Conservation (phyloP, 441 rosid genomes). For the Flueggea neowawraea region DNA sequence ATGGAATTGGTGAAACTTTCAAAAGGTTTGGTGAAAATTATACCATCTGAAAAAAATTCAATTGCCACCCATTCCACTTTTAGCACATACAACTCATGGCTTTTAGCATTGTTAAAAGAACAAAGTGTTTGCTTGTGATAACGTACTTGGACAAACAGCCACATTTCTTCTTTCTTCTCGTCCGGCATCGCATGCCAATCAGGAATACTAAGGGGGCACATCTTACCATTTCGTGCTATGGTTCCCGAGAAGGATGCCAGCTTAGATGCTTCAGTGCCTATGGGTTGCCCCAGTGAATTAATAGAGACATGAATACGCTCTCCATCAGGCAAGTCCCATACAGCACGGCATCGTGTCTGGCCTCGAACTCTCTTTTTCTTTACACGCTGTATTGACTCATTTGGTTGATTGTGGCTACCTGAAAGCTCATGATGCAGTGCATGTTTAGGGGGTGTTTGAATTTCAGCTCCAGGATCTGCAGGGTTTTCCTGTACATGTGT, state of each 20-base stretch:
- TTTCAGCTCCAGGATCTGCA: conserved; percentile 9
- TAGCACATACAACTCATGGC: too few relatives aligned
- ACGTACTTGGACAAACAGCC: conserved; percentile 33
- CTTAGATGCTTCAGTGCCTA: conserved; percentile 32
- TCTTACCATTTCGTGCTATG: conserved; percentile 34
- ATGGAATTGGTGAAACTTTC: too few relatives aligned
- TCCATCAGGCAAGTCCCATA: conserved; percentile 27
- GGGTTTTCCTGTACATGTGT: conserved; percentile 12
- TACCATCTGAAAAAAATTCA: too few relatives aligned
- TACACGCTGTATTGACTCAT: conserved; percentile 3
- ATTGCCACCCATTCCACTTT: too few relatives aligned
- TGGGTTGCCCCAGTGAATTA: conserved; percentile 34
- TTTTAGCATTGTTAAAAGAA: background rate
- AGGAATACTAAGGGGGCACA: conserved; percentile 33
- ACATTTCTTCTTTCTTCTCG: conserved; percentile 30
- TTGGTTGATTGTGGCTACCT: conserved; percentile 2
- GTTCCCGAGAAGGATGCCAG: conserved; percentile 32
- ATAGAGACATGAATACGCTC: conserved; percentile 24
- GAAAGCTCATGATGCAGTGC: conserved; percentile 6
- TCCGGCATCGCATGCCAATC: conserved; percentile 31
- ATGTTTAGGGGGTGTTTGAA: conserved; percentile 1
- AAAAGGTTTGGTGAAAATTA: too few relatives aligned
- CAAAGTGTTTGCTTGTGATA: background rate
- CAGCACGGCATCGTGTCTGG: conserved; percentile 24
- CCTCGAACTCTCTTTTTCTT: conserved; percentile 26